Conservation (phyloP, 768 basidiomycete genomes). For the Boletus eberwhitei region DNA sequence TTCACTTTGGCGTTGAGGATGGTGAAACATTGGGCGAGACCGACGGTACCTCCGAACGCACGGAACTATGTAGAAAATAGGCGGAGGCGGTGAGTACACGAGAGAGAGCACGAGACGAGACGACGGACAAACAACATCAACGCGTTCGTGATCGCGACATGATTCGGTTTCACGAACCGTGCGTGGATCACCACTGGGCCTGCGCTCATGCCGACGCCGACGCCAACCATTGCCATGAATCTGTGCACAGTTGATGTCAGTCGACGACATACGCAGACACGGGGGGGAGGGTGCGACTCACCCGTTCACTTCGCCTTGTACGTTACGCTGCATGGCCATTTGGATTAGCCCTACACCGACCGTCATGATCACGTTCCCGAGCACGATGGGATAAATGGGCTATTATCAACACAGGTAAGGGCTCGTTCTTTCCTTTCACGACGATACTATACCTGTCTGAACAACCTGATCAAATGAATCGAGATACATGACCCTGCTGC, state of each 20-base stretch:
- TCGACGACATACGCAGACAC: neutral
- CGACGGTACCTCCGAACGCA: slow-evolving; percentile 49
- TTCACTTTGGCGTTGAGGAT: slow-evolving; percentile 44
- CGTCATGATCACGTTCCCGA: slow-evolving; percentile 37
- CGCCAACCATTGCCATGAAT: slow-evolving; percentile 45
- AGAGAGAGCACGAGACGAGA: neutral
- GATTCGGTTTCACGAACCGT: slow-evolving; percentile 42
- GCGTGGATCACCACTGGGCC: slow-evolving; percentile 43
- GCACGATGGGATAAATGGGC: slow-evolving; percentile 42
- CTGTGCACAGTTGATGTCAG: slow-evolving; percentile 14
- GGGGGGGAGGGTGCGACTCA: slow-evolving; percentile 8
- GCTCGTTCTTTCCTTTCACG: neutral
- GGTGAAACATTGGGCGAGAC: slow-evolving; percentile 51
- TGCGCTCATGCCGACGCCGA: slow-evolving; percentile 40
- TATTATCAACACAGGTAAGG: slow-evolving; percentile 10
- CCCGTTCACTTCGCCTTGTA: slow-evolving; percentile 36
- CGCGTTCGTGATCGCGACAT: slow-evolving; percentile 42
- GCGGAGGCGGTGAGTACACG: neutral
- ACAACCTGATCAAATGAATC: slow-evolving; percentile 32
- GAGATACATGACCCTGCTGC: slow-evolving; percentile 37
- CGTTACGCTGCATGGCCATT: slow-evolving; percentile 38
- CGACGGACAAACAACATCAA: slow-evolving; percentile 43
- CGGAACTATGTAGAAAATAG: slow-evolving; percentile 34
- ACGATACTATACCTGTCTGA: slow-evolving; percentile 33
- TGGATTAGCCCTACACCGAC: slow-evolving; percentile 43